Evolutionary conservation across 2,329 filamentous ascomycete genomes (phyloP), one percentile per base, ranked within the genome.

Genomic region (Neospermospora avenae): DNA sequence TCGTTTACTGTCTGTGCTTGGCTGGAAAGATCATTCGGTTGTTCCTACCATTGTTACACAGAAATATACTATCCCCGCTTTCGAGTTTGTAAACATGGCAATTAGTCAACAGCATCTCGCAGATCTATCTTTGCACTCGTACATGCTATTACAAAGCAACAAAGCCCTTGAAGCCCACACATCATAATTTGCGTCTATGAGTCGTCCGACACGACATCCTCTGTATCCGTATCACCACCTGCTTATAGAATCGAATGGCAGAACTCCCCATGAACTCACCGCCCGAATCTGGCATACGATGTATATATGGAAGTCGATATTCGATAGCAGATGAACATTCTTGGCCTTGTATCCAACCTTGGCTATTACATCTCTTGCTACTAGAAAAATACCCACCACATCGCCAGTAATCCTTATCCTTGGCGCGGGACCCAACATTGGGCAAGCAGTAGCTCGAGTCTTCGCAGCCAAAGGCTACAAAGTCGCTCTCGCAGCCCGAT

Each of bases 351-450:
- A n/a, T n/a, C n/a, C n/a, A n/a, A n/a, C n/a, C n/a, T n/a, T n/a
- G n/a, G n/a, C n/a, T n/a, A 2, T 39, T 5, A 3, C 6, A 39
- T 39, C 37, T 39, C 2, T n/a, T 16, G 16, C 37, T n/a, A 18
- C 6, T 39, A 13, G 18, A 39, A 39, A 16, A 7, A 39, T 39
- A n/a, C 37, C 37, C 7, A 5, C 7, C 7, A 39, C 11, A 39
- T 39, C 34, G 2, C 59, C 42, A 14, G 42, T 62, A 25, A 57
- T 65, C 37, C 73, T 78, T 61, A 75, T 80, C 64, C 72, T 79
- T 55, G 77, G 77, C 45, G 70, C 75, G n/a, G 77, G 77, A 3
- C 65, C 75, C 18, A 77, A 75, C 52, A 68, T 78, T 51, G 77
- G 76, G 11, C 60, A 67, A 3, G 57, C 69, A 20, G 71, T 76